Evolutionary conservation across 768 basidiomycete genomes (phyloP).

Genomic region (Rhizopogon vulgaris): DNA sequence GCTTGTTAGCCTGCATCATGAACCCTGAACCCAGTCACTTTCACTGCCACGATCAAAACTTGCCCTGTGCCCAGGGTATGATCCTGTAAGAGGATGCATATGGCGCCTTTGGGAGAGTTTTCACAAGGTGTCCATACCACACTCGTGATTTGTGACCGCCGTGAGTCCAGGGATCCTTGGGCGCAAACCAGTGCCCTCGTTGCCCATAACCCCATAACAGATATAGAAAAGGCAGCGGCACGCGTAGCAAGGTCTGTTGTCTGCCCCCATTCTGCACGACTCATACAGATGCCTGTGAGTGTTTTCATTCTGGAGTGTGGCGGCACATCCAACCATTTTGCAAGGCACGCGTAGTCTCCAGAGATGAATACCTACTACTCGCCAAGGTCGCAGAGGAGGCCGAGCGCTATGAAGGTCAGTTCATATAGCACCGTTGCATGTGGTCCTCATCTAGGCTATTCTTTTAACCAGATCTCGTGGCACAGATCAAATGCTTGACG

Average conservation of each 20-base stretch:
- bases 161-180: slow-evolving; percentile 6
- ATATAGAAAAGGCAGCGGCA: slow-evolving; percentile 23
- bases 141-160: slow-evolving; percentile 10
- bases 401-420: slow-evolving; percentile 79
- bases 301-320: neutral
- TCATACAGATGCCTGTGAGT: slow-evolving; percentile 24
- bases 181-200: slow-evolving; percentile 4
- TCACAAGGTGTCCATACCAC: slow-evolving; percentile 1
- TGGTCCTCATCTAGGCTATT: neutral
- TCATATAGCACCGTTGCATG: neutral
- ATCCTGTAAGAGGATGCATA: neutral
- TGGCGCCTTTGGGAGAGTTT: neutral
- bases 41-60: slow-evolving; percentile 5
- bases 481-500: slow-evolving; percentile 72
- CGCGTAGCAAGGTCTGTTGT: neutral
- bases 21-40: slow-evolving; percentile 24
- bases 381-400: slow-evolving; percentile 86
- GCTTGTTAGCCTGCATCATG: slow-evolving; percentile 3
- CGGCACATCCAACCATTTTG: slow-evolving; percentile 3
- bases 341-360: slow-evolving; percentile 26
- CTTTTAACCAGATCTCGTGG: slow-evolving; percentile 56
- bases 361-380: slow-evolving; percentile 46
- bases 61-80: slow-evolving; percentile 27
- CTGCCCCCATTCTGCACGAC: neutral
- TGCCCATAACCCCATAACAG: slow-evolving; percentile 25